Percentiles rank a stretch among this genome's conserved stretches.
Conservation (phyloP, 352 stramenopile genomes). For the Globisporangium splendens region DNA sequence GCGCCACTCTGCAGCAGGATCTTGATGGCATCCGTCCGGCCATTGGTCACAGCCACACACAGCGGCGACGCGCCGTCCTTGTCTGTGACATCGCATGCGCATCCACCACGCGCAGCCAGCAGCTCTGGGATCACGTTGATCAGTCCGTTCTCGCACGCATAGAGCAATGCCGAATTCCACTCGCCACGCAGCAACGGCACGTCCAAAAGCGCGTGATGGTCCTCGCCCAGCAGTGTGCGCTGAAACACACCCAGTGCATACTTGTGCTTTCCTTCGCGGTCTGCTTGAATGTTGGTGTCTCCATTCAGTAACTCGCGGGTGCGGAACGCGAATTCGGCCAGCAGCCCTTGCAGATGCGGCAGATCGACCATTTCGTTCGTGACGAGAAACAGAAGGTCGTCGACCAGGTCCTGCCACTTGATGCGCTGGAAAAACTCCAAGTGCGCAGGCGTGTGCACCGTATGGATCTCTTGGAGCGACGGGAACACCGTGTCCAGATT, state of each 20-base stretch:
- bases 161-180: conserved; percentile 48
- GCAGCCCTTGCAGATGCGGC: conserved; percentile 46
- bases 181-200: conserved; percentile 43
- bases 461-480: conserved; percentile 51
- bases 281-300: background rate
- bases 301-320: conserved; percentile 6
- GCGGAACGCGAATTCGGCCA: conserved; percentile 46
- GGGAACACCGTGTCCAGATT: conserved; percentile 57
- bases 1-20: conserved; percentile 44
- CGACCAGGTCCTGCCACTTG: conserved; percentile 33
- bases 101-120: conserved; percentile 20
- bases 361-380: conserved; percentile 55
- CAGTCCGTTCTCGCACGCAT: conserved; percentile 55
- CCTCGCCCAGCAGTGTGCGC: conserved; percentile 34
- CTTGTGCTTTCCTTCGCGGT: background rate
- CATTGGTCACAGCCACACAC: conserved; percentile 57
- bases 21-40: conserved; percentile 36
- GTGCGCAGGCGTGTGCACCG: conserved; percentile 73
- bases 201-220: conserved; percentile 41
- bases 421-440: conserved; percentile 47
- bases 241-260: conserved; percentile 30
- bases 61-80: conserved; percentile 55
- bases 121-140: conserved; percentile 43
- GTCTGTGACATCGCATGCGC: conserved; percentile 61
- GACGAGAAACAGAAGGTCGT: conserved; percentile 59